These are phyloP conservation scores for Silene conica DNA, from an alignment of 148 eudicot species.

Conservation along the genomic window DNA sequence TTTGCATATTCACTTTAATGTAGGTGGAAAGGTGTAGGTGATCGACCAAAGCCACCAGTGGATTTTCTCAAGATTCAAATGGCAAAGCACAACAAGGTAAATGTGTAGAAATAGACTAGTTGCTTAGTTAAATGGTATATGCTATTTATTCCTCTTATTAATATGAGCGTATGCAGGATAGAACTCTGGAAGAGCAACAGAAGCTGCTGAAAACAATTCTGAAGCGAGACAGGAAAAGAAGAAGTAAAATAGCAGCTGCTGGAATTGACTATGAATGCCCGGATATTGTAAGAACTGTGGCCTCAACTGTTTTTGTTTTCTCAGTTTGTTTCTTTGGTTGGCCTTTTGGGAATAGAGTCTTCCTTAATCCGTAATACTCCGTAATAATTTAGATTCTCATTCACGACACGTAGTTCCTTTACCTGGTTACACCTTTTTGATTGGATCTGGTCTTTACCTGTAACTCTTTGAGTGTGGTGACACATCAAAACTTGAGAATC, in stretches of 20 bases:
- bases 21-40: constrained; percentile 78
- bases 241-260: constrained; percentile 71
- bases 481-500: not conserved
- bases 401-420: not conserved
- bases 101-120: not conserved
- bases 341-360: not conserved
- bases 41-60: constrained; percentile 36
- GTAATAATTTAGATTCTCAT: not conserved
- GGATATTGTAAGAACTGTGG: constrained; percentile 51
- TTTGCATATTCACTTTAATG: not conserved
- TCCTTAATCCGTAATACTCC: not conserved
- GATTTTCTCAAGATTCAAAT: constrained; percentile 69
- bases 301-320: not conserved
- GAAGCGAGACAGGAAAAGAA: constrained; percentile 63
- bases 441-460: not conserved
- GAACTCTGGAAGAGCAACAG: constrained; percentile 67
- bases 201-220: constrained; percentile 63
- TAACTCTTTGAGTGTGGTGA: not conserved
- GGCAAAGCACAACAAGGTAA: constrained; percentile 66
- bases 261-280: constrained; percentile 92
- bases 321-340: not conserved
- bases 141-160: not conserved
- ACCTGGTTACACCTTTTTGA: not conserved
- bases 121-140: not conserved
- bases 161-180: constrained; percentile 42